Evolutionary conservation across 495 filamentous ascomycete species (phyloP), one percentile per base, ranked within the genome.

Genomic region (Extremus antarcticus): DNA sequence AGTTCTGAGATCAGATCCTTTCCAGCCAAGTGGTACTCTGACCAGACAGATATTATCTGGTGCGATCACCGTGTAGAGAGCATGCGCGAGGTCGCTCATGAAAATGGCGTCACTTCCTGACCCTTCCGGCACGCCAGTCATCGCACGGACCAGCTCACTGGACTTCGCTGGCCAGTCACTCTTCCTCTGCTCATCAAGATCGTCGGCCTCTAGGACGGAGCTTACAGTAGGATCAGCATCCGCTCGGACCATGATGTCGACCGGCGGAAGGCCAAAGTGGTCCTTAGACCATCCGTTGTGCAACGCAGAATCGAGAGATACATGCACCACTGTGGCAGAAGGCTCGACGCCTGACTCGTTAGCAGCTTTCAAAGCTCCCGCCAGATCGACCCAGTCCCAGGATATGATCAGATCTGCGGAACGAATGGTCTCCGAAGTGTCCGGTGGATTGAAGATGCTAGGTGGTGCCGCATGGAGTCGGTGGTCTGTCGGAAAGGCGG

Each of bases 211-310:
- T 9, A 61, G 58, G 3, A 64, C 11, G 16, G 49, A 32, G 7
- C 35, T 40, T 8, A 61, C 4, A 22, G 57, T 59, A 13, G 50
- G 40, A 40, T 64, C 59, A 3, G 51, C 13, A 43, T 64, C 61
- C 2, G 61, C 61, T 2, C 25, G 24, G 0, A 64, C 41, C 4
- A 19, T 24, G 25, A 58, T 50, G 47, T 64, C 61, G 8, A 38
- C 54, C n/a, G 50, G 54, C 15, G 61, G 54, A 29, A 39, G 54
- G 20, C 51, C 58, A 45, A 64, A 62, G 39, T 62, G 61, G 29
- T 64, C 61, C 25, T 64, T 61, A 25, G 59, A 64, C 61, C 61
- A 64, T 17, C 61, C 61, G 25, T 64, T 64, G 59, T 64, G 61
- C 1, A 61, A 49, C 17, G 41, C 45, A 10, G 25, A n/a, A 29